Evolutionary conservation across 768 basidiomycete species (phyloP), one percentile per base, ranked within the genome.

Genomic region (Wakefieldia striispora): DNA sequence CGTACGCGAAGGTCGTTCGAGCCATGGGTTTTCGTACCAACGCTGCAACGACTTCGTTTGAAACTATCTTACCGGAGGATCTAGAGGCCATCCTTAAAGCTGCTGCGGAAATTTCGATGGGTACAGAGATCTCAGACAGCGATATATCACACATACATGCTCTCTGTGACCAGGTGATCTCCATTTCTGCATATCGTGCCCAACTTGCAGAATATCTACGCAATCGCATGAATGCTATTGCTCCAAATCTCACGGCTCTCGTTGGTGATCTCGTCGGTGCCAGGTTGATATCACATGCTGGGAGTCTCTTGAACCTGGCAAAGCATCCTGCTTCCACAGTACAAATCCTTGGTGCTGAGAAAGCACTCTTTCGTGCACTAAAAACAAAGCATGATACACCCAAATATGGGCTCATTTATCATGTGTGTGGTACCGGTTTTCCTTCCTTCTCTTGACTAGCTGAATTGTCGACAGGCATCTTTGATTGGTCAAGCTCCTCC

Each of bases 401-500:
- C 21, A 99, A 99, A 74, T 98, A 99, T 64, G 97, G 97, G 53
- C 77, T 98, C n/a, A 98, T 99, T 60, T 99, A 97, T 72, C 97
- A 98, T 74, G 91, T 89, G 67, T 33, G 81, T 73, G 12, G 19
- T 17, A n/a, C 29, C 24, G 19, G 11, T 49, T 44, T 50, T 24
- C 2, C 45, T 35, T n/a, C 33, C 24, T 36, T 35, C 31, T 43
- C 42, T 13, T 6, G 41, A 43, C 50, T 45, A 24, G 56, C 23
- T 43, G 45, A 12, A 50, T 55, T 39, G 12, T 26, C 7, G 47
- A 9, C 43, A 91, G 89, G 93, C 95, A 34, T 97, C 94, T 1
- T 79, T 99, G 47, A 89, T 98, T 57, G 95, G 95, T 29, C 94
- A 97, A 75, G 95, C 95, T 40, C 92, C 95, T 36, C 92, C 92